phyloP scores from a whole-genome alignment of 2,329 filamentous ascomycete genomes.

The Sphaerulina musiva region DNA sequence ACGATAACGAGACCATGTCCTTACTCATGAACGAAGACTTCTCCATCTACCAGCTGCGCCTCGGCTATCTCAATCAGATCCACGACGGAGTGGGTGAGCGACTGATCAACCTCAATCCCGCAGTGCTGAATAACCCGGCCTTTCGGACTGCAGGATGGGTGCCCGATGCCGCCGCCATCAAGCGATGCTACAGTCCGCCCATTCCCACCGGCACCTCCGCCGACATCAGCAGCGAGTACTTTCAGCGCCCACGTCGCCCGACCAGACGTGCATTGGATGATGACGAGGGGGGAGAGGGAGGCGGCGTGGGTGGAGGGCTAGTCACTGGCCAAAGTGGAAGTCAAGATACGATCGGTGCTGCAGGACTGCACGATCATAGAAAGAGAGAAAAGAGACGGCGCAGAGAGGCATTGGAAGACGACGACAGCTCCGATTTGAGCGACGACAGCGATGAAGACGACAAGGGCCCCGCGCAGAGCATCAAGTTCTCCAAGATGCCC shows the following conservation, averaged over 20 bases:
- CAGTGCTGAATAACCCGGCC: conserved; percentile 69
- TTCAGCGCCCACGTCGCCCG: conserved; percentile 52
- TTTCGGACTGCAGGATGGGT: conserved; percentile 81
- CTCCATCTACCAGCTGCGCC: conserved; percentile 74
- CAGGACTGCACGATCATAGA: conserved; percentile 45
- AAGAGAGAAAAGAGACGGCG: conserved; percentile 55
- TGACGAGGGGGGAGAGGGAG: conserved; percentile 52
- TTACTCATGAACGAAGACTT: conserved; percentile 46
- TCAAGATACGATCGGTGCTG: conserved; percentile 62
- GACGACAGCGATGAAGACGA: conserved; percentile 74
- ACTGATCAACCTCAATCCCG: conserved; percentile 72
- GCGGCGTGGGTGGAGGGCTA: conserved; percentile 65
- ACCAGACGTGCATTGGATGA: conserved; percentile 6
- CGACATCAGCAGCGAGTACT: conserved; percentile 56
- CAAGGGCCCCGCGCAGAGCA: conserved; percentile 70
- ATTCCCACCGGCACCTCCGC: conserved; percentile 66
- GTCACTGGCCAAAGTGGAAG: conserved; percentile 58
- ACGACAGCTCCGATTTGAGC: conserved; percentile 77
- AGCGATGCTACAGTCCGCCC: conserved; percentile 77
- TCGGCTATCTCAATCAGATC: conserved; percentile 71
- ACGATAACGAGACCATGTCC: conserved; percentile 27
- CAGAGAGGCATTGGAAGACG: conserved; percentile 72
- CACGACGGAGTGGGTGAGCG: conserved; percentile 80
- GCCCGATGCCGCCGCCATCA: conserved; percentile 65
- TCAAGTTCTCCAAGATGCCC: conserved; percentile 95